Base-by-base conservation (phyloP, 2,329 filamentous ascomycete species). In the Cordyceps cicadae region DNA sequence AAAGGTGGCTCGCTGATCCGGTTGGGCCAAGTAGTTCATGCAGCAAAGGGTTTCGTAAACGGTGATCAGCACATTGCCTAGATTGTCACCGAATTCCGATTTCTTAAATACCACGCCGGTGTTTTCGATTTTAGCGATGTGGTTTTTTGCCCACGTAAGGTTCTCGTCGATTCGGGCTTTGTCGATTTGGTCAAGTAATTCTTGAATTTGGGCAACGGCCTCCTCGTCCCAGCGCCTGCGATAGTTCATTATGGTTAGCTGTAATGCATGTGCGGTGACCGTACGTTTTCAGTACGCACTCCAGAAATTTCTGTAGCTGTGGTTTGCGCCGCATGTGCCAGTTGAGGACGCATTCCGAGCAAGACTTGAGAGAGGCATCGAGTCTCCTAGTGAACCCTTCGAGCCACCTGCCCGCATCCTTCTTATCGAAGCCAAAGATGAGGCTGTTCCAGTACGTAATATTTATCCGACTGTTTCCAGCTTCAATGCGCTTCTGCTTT, bases 41-140 rank as follows among this genome's bases (percentile, higher is more conserved):
- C 89, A 96, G 71, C 92, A 96, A 56, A 97, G 77, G 0, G 89
- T 87, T 71, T 97, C 93, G 67, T 95, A 96, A 34, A 97, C 83
- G 12, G 90, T 87, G 62, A 94, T 83, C 55, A 95, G 82, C 7
- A 90, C 85, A 32, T 83, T 77, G 1, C 81, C 75, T 32, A 82
- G 74, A 7, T 79, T 71, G 21, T 75, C 74, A 14, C 77, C 77
- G 43, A 83, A 74, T 57, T 77, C 75, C 0, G 74, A 68, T 46
- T 79, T 77, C 52, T 75, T 77, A 70, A 82, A 82, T 2, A 70
- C 69, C 2, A 74, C 75, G 24, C 80, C 76, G 9, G 74, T 70
- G 45, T 74, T 71, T 57, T 82, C 78, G 4, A 82, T 79, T 56
- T 78, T 79, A 32, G 76, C 73, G n/a, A 87, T 79, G 56, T 81